A percentile compares a stretch with the other conserved stretches of the same genome.
phyloP scores from a whole-genome alignment of 768 basidiomycete genomes.

The Leccinum sublutescens region DNA sequence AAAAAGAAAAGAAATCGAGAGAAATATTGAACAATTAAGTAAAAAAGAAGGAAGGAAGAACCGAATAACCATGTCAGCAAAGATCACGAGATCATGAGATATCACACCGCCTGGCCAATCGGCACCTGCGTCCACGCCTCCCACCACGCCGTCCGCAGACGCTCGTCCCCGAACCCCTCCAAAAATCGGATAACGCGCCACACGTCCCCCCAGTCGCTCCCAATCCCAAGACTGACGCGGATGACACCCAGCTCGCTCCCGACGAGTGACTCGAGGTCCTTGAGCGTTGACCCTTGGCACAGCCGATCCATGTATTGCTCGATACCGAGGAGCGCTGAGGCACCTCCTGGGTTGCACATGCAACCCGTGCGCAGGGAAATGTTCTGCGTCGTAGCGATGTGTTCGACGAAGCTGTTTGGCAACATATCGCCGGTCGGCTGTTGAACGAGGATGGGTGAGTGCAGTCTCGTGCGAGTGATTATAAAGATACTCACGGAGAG shows the following conservation, averaged over 20 bases:
- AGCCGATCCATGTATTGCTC: constrained; percentile 62
- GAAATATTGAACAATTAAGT: neutral
- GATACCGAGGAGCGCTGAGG: constrained; percentile 68
- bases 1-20: neutral
- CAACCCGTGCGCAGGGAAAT: constrained; percentile 83
- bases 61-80: neutral
- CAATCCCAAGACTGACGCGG: constrained; percentile 75
- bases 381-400: constrained; percentile 57
- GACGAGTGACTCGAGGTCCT: constrained; percentile 57
- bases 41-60: neutral
- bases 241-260: constrained; percentile 74
- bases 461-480: neutral
- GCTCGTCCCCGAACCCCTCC: constrained; percentile 41
- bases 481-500: constrained; percentile 48
- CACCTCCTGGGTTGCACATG: constrained; percentile 86
- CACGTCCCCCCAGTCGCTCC: constrained; percentile 74
- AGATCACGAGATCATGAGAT: neutral
- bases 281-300: constrained; percentile 56
- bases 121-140: constrained; percentile 35
- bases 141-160: constrained; percentile 40
- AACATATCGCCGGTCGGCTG: constrained; percentile 68
- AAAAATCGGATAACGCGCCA: constrained; percentile 56
- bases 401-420: constrained; percentile 71
- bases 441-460: neutral
- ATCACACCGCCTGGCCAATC: constrained; percentile 36